A percentile compares a stretch with the other conserved stretches of the same genome.
Evolutionary conservation across 345 rosid genomes (phyloP).

Genomic region (Arabis alpina): DNA sequence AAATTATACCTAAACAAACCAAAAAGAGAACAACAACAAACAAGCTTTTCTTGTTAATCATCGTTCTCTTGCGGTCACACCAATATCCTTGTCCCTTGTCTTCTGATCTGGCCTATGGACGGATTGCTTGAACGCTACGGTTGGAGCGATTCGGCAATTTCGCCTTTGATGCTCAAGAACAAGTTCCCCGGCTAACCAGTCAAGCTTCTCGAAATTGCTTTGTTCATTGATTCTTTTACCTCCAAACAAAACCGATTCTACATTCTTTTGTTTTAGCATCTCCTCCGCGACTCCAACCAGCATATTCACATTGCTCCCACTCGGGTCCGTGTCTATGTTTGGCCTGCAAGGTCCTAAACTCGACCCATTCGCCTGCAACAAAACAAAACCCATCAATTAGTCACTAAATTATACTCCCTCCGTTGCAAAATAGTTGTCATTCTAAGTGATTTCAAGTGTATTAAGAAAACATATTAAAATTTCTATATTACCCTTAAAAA

Average conservation of each 20-base stretch:
- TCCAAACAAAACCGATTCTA: slow-evolving; percentile 86
- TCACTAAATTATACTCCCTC: too few species aligned
- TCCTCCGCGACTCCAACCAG: slow-evolving; percentile 78
- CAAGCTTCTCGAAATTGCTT: slow-evolving; percentile 81
- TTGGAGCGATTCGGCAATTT: slow-evolving; percentile 92
- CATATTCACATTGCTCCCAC: slow-evolving; percentile 72
- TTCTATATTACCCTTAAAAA: too few species aligned
- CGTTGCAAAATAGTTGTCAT: too few species aligned
- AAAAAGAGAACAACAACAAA: background rate
- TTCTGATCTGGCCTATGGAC: slow-evolving; percentile 48
- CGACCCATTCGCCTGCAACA: slow-evolving; percentile 81
- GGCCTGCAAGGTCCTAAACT: slow-evolving; percentile 66
- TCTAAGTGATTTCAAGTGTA: too few species aligned
- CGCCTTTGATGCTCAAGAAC: slow-evolving; percentile 93
- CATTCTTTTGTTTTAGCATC: slow-evolving; percentile 95
- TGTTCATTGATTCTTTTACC: slow-evolving; percentile 81
- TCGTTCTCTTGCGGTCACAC: slow-evolving; percentile 43
- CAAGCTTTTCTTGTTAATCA: slow-evolving; percentile 11
- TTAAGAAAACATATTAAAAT: too few species aligned
- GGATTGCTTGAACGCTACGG: slow-evolving; percentile 94
- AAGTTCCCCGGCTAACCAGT: slow-evolving; percentile 86
- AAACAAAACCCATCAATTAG: background rate
- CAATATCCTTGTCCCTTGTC: slow-evolving; percentile 34
- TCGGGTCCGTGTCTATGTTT: slow-evolving; percentile 70
- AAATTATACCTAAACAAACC: slow-evolving; percentile 13